phyloP scores from a whole-genome alignment of 176 grass and related monocot species.

The Themeda triandra region DNA sequence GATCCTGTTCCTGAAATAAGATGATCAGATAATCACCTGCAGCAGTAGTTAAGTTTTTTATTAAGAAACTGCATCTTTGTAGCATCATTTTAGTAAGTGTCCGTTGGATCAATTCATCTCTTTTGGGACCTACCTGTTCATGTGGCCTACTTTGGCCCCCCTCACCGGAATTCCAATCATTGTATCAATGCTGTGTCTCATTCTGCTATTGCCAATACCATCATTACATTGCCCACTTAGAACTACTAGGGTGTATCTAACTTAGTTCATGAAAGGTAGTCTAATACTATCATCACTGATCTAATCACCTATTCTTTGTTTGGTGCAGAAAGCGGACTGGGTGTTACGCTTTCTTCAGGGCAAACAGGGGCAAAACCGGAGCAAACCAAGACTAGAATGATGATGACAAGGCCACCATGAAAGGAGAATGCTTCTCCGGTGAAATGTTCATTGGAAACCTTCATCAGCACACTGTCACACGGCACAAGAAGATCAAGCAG shows the following conservation, averaged over 20 bases:
- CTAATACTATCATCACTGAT: neutral
- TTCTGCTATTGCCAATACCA: neutral
- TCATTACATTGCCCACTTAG: conserved; percentile 29
- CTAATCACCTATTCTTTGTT: conserved; percentile 6
- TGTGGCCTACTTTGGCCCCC: conserved; percentile 1
- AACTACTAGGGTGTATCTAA: neutral
- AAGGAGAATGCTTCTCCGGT: neutral
- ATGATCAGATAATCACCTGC: neutral
- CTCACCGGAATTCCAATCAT: conserved; percentile 23
- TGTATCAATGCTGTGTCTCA: neutral
- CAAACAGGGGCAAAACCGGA: conserved; percentile 20
- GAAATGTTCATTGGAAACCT: neutral
- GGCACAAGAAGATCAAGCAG: conserved; percentile 1
- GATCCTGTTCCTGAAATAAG: neutral
- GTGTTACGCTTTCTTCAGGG: conserved; percentile 47
- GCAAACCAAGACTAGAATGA: conserved; percentile 12
- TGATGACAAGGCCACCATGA: neutral
- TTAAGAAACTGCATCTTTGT: neutral
- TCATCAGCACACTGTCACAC: conserved; percentile 1
- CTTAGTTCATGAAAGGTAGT: neutral
- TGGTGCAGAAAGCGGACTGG: conserved; percentile 41
- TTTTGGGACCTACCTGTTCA: neutral
- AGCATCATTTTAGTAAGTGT: neutral
- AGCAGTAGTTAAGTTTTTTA: neutral
- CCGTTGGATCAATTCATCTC: conserved; percentile 24